A percentile compares a stretch with the other conserved stretches of the same genome.
Evolutionary conservation across 1,284 basidiomycete species (phyloP).

Genomic region (Rugiboletus extremiorientalis): DNA sequence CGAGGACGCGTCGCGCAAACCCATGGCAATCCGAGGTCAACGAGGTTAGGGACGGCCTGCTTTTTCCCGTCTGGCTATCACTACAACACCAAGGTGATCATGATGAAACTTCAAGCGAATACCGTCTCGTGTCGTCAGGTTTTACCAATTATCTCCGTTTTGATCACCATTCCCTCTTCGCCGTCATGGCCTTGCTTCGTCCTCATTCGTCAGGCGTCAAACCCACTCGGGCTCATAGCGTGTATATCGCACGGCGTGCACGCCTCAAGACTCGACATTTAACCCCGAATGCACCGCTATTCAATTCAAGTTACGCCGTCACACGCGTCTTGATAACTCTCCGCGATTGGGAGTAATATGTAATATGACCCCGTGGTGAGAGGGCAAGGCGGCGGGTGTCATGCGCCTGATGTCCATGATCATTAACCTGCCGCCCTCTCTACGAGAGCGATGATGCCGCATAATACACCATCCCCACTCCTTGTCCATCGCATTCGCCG

Average conservation of each 20-base stretch:
- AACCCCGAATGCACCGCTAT: constrained; percentile 19
- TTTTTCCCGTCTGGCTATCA: constrained; percentile 1
- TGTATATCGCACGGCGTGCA: constrained; percentile 26
- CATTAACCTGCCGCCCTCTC: constrained; percentile 23
- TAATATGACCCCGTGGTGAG: constrained; percentile 27
- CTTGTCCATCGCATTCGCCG: constrained; percentile 25
- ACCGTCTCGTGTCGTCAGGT: constrained; percentile 7
- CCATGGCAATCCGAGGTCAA: constrained; percentile 8
- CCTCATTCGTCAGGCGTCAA: constrained; percentile 18
- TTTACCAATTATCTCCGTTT: constrained; percentile 10
- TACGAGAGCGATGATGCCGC: constrained; percentile 26
- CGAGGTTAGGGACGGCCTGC: neutral
- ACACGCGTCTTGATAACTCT: constrained; percentile 23
- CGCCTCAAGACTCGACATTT: constrained; percentile 16
- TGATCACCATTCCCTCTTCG: neutral
- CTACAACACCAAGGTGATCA: constrained; percentile 1
- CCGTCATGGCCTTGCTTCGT: constrained; percentile 25
- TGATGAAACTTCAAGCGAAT: constrained; percentile 2
- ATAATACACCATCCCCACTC: constrained; percentile 20
- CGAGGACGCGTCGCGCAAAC: neutral
- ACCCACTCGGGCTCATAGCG: constrained; percentile 16
- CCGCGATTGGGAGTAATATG: constrained; percentile 29
- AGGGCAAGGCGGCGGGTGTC: constrained; percentile 17
- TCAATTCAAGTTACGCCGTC: constrained; percentile 22
- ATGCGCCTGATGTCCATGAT: constrained; percentile 19